Conservation (phyloP, 2,329 filamentous ascomycete genomes). For the Metarhizium rileyi region DNA sequence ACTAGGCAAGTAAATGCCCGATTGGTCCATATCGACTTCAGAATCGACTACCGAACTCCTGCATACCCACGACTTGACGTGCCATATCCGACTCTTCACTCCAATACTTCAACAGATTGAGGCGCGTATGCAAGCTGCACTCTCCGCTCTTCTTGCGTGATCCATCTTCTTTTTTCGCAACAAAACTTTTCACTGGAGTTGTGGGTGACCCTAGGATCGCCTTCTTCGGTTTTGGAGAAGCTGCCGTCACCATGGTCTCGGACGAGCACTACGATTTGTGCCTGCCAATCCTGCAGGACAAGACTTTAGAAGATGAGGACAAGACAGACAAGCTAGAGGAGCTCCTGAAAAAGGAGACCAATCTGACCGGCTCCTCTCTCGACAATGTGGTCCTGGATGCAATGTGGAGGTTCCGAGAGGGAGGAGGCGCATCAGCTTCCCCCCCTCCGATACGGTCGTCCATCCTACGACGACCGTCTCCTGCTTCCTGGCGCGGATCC, state of each 20-base stretch:
- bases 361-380: constrained; percentile 62
- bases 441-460: constrained; percentile 82
- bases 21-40: background rate
- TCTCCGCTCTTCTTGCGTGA: background rate
- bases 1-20: background rate
- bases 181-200: background rate
- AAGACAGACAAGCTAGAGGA: constrained; percentile 89
- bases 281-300: constrained; percentile 76
- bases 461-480: constrained; percentile 81
- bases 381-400: constrained; percentile 88
- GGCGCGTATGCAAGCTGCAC: background rate
- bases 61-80: background rate
- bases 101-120: background rate
- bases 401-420: constrained; percentile 73
- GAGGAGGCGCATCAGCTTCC: constrained; percentile 55
- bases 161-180: background rate
- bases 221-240: background rate
- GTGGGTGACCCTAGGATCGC: background rate
- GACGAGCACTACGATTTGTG: constrained; percentile 90
- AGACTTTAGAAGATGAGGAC: constrained; percentile 80
- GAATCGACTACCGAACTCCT: background rate
- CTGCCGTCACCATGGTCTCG: constrained; percentile 62
- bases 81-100: background rate
- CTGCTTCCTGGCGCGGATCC: constrained; percentile 83
- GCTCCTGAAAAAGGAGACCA: constrained; percentile 69